Percentiles rank a stretch among this genome's conserved stretches.
Evolutionary conservation across 306 rosid species (phyloP).

Genomic region (Vigna reflexopilosa): DNA sequence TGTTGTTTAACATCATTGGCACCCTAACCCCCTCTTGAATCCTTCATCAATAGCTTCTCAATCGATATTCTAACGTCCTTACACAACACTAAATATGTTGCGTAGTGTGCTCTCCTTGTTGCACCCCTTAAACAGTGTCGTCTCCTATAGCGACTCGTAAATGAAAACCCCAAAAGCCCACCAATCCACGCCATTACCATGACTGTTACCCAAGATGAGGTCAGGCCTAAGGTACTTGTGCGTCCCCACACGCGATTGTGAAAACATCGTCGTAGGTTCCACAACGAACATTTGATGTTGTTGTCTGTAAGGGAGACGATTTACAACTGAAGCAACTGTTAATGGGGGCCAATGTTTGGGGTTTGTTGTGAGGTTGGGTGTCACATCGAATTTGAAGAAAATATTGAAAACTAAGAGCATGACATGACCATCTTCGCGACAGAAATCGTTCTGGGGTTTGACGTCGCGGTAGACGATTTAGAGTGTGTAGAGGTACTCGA

Average conservation of each 20-base stretch:
- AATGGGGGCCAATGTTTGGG: too few relatives aligned
- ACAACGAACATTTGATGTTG: slow-evolving; percentile 13
- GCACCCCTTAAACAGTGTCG: slow-evolving; percentile 83
- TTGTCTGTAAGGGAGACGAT: too few relatives aligned
- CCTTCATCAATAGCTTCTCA: slow-evolving; percentile 67
- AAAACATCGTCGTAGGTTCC: slow-evolving; percentile 76
- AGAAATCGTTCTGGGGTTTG: too few relatives aligned
- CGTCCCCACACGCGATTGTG: slow-evolving; percentile 84
- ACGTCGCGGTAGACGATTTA: too few relatives aligned
- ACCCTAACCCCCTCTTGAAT: slow-evolving; percentile 74
- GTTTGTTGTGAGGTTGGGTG: too few relatives aligned
- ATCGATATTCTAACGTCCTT: slow-evolving; percentile 65
- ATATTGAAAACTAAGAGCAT: too few relatives aligned
- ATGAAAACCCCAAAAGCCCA: slow-evolving; percentile 91
- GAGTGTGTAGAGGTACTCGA: too few relatives aligned
- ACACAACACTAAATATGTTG: slow-evolving; percentile 62
- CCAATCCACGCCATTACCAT: slow-evolving; percentile 92
- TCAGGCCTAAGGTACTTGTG: slow-evolving; percentile 92
- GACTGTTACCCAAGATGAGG: slow-evolving; percentile 74
- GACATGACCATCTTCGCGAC: too few relatives aligned
- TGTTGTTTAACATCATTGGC: slow-evolving; percentile 83
- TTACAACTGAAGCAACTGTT: too few relatives aligned
- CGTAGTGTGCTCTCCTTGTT: slow-evolving; percentile 74
- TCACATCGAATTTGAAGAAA: too few relatives aligned
- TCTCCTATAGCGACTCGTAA: slow-evolving; percentile 67